Conservation (phyloP, 164 flowering plant species). For the grape (Vitis vinifera) region DNA sequence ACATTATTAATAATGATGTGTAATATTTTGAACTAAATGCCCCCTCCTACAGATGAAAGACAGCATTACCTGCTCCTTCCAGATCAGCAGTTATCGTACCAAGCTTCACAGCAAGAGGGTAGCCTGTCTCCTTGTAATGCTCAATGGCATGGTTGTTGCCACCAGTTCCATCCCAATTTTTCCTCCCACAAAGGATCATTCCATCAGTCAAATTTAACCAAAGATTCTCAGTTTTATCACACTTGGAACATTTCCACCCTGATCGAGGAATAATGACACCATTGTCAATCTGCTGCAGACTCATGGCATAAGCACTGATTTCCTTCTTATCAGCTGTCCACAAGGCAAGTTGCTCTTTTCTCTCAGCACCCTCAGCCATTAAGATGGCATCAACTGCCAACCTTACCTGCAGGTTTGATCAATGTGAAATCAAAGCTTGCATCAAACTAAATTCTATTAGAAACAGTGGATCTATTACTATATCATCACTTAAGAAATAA, state of each 20-base stretch:
- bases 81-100: conserved; percentile 96
- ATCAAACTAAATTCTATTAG: neutral
- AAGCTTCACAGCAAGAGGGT: conserved; percentile 95
- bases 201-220: conserved; percentile 98
- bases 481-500: neutral
- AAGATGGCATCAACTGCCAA: conserved; percentile 86
- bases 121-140: conserved; percentile 71
- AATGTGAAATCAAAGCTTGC: neutral
- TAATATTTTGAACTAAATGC: neutral
- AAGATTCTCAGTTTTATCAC: conserved; percentile 91
- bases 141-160: conserved; percentile 96
- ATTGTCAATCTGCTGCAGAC: conserved; percentile 68
- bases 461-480: neutral
- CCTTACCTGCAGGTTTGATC: conserved; percentile 60
- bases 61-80: conserved; percentile 84
- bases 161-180: conserved; percentile 94
- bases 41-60: neutral
- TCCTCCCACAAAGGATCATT: conserved; percentile 94
- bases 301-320: conserved; percentile 67
- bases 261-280: conserved; percentile 80
- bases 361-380: conserved; percentile 80
- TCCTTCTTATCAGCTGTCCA: conserved; percentile 90
- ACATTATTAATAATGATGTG: neutral
- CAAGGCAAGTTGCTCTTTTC: conserved; percentile 80
- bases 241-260: conserved; percentile 92